These are phyloP conservation scores for Colletotrichum sp. DNA, from an alignment of 2,329 filamentous ascomycete species.

Conservation along the genomic window DNA sequence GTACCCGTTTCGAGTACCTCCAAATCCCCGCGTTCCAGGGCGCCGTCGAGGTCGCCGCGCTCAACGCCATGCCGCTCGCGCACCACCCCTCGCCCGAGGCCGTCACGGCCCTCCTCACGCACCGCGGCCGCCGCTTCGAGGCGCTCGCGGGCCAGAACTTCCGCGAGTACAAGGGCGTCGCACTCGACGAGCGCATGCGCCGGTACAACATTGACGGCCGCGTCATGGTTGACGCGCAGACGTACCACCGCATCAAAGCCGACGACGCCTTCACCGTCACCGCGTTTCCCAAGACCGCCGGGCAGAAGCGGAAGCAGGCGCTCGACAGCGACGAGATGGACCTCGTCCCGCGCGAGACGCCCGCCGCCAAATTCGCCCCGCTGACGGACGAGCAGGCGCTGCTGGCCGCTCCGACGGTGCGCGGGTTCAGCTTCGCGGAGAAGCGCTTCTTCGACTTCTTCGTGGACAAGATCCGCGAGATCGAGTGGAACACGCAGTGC, in stretches of 20 bases:
- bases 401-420: conserved; percentile 50
- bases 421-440: conserved; percentile 53
- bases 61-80: conserved; percentile 47
- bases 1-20: conserved; percentile 38
- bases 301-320: conserved; percentile 20
- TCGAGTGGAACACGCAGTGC: conserved; percentile 52
- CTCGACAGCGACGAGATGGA: conserved; percentile 24
- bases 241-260: conserved; percentile 82
- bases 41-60: conserved; percentile 44
- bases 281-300: conserved; percentile 19
- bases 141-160: conserved; percentile 50
- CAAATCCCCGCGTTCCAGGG: conserved; percentile 46
- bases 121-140: conserved; percentile 50
- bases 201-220: conserved; percentile 82
- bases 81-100: conserved; percentile 44
- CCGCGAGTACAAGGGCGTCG: conserved; percentile 48
- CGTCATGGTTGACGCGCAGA: conserved; percentile 85
- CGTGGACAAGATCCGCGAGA: conserved; percentile 48
- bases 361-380: conserved; percentile 1
- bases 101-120: conserved; percentile 36
- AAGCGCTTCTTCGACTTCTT: conserved; percentile 55
- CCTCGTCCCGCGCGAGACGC: conserved; percentile 24
- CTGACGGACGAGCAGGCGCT: conserved; percentile 45
- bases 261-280: conserved; percentile 70
- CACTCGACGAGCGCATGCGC: conserved; percentile 23